Percentiles rank a stretch among this genome's conserved stretches.
phyloP scores from a whole-genome alignment of 345 rosid species.

The Erysimum cheiranthoides region DNA sequence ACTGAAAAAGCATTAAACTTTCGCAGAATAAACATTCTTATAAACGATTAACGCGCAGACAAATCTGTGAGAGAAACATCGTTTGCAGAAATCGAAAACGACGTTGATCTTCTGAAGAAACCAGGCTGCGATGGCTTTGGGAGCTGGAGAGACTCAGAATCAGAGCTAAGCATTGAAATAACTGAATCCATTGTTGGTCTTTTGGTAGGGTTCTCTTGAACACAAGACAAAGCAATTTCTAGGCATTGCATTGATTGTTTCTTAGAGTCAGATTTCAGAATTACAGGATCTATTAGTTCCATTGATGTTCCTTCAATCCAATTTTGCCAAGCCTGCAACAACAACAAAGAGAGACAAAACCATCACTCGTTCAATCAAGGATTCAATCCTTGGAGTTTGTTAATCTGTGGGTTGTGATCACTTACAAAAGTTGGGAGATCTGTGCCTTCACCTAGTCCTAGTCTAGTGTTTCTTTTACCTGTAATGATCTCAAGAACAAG shows the following conservation, averaged over 20 bases:
- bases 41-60: slow-evolving; percentile 27
- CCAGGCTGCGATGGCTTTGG: slow-evolving; percentile 54
- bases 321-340: slow-evolving; percentile 51
- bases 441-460: slow-evolving; percentile 27
- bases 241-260: slow-evolving; percentile 41
- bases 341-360: not conserved
- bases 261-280: slow-evolving; percentile 20
- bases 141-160: slow-evolving; percentile 38
- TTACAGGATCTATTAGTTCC: slow-evolving; percentile 39
- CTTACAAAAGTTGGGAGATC: slow-evolving; percentile 40
- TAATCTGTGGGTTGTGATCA: not conserved
- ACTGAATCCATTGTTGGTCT: slow-evolving; percentile 53
- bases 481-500: slow-evolving; percentile 41
- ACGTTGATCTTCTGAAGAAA: slow-evolving; percentile 33
- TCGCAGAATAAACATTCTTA: not conserved
- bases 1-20: not conserved
- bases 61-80: slow-evolving; percentile 36
- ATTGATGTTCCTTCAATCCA: slow-evolving; percentile 45
- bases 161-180: slow-evolving; percentile 50
- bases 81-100: slow-evolving; percentile 26
- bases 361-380: not conserved
- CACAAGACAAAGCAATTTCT: slow-evolving; percentile 48
- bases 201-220: slow-evolving; percentile 49
- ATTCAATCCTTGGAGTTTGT: slow-evolving; percentile 3
- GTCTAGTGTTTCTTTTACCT: slow-evolving; percentile 34